These are phyloP conservation scores for Amphicarpaea edgeworthii DNA, from an alignment of 306 rosid species.

Conservation along the genomic window DNA sequence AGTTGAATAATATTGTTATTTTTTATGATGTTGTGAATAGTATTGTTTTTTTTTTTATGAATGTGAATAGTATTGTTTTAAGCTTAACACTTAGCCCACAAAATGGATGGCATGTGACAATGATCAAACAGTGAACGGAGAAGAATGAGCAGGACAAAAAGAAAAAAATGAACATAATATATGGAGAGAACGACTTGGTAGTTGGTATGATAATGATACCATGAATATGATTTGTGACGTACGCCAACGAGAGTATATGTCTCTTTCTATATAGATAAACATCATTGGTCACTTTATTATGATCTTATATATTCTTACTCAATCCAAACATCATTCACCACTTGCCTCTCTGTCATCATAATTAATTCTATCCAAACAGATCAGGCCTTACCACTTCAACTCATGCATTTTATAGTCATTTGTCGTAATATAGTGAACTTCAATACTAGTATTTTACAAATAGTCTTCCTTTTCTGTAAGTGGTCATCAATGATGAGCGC, in stretches of 20 bases:
- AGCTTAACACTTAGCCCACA: not conserved
- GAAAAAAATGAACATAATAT: too few relatives aligned
- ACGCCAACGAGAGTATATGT: not conserved
- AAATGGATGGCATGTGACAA: not conserved
- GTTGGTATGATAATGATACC: not conserved
- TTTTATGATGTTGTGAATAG: too few relatives aligned
- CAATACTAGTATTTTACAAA: conserved; percentile 13
- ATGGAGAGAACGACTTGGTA: too few relatives aligned
- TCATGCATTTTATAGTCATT: not conserved
- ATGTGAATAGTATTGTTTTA: not conserved
- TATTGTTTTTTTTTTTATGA: too few relatives aligned
- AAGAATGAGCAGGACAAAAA: too few relatives aligned
- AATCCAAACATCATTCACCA: not conserved
- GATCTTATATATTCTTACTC: not conserved
- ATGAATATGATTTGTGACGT: not conserved
- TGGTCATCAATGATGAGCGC: conserved; percentile 29
- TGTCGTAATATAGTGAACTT: not conserved
- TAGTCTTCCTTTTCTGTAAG: not conserved
- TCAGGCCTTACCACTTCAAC: not conserved
- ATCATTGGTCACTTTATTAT: not conserved
- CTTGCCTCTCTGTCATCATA: not conserved
- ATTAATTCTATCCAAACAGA: conserved; percentile 2
- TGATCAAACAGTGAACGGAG: too few relatives aligned
- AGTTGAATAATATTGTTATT: not conserved
- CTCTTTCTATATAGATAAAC: not conserved